A percentile compares a stretch with the other conserved stretches of the same genome.
phyloP scores from a whole-genome alignment of 257 asterid species.

The Solanum sparsipilum region DNA sequence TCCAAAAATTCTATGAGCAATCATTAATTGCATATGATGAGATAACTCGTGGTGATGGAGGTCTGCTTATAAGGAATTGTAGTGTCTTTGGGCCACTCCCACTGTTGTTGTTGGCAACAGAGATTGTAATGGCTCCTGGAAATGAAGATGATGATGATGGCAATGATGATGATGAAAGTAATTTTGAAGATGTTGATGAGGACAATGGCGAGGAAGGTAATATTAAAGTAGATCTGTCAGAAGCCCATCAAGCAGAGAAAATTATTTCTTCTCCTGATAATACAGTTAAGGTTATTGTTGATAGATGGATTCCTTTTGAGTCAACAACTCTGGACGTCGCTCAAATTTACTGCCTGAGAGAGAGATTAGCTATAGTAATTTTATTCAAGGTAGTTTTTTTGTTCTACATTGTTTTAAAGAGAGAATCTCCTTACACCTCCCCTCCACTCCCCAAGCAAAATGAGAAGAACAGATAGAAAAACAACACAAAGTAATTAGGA shows the following conservation, averaged over 20 bases:
- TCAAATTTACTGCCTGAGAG: conserved; percentile 82
- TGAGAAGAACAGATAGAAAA: neutral
- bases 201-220: conserved; percentile 29
- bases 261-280: conserved; percentile 73
- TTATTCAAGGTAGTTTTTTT: conserved; percentile 41
- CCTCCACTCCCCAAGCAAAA: neutral
- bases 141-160: conserved; percentile 30
- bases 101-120: conserved; percentile 56
- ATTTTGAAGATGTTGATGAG: conserved; percentile 16
- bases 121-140: conserved; percentile 61
- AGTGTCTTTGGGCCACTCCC: conserved; percentile 67
- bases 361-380: conserved; percentile 74
- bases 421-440: neutral
- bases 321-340: conserved; percentile 82
- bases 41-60: conserved; percentile 76
- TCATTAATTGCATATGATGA: conserved; percentile 67
- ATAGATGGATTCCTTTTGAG: conserved; percentile 70
- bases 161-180: conserved; percentile 37
- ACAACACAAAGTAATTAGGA: neutral
- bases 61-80: conserved; percentile 54
- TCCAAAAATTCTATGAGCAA: conserved; percentile 9
- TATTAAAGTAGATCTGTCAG: conserved; percentile 4
- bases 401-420: neutral
- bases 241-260: conserved; percentile 18
- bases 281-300: conserved; percentile 47